A percentile compares a stretch with the other conserved stretches of the same genome.
Conservation (phyloP, 345 rosid species). For the Eucalyptus curtisii region DNA sequence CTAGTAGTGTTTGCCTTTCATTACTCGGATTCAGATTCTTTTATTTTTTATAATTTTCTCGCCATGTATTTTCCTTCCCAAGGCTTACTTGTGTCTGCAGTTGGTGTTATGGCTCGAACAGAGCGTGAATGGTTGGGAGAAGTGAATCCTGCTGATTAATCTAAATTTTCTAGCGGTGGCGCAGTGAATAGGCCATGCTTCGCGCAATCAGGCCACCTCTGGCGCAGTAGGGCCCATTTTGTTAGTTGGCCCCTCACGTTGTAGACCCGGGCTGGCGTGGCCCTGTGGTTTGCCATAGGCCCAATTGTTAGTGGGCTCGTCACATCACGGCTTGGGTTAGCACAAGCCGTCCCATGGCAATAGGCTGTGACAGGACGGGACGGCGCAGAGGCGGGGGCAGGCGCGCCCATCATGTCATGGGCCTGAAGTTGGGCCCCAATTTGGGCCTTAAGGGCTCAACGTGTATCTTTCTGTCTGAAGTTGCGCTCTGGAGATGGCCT, state of each 20-base stretch:
- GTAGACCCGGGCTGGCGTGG: neutral
- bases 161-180: neutral
- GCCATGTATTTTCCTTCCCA: neutral
- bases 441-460: neutral
- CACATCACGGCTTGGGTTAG: neutral
- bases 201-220: neutral
- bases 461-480: neutral
- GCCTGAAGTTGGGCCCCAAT: neutral
- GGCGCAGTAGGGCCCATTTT: neutral
- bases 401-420: neutral
- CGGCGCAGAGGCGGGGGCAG: neutral
- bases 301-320: neutral
- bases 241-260: neutral
- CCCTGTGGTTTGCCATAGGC: neutral
- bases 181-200: neutral
- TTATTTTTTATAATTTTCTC: neutral
- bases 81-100: neutral
- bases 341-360: neutral
- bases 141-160: neutral
- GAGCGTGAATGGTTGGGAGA: neutral
- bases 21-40: neutral
- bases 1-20: neutral
- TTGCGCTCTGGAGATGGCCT: neutral
- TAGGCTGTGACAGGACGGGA: neutral
- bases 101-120: neutral